Base-by-base conservation (phyloP, 1,284 basidiomycete genomes). In the Marasmius fiardii region DNA sequence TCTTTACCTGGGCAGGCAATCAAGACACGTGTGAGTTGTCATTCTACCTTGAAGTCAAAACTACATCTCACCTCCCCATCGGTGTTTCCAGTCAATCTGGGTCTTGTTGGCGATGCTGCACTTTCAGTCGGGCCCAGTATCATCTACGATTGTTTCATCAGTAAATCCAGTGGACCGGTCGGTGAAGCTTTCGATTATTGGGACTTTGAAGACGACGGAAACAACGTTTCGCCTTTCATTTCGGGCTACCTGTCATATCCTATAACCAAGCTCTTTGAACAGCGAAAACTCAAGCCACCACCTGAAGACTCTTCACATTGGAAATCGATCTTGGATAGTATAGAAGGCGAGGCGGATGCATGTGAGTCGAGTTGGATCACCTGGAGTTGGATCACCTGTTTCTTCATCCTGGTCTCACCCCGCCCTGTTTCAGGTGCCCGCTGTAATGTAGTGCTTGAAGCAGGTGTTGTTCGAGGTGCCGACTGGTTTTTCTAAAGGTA, bases 401-500 rank as follows among this genome's bases (percentile, higher is more conserved):
- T 41, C 26, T 41, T 14, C 47, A 33, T 31, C 24, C 28, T 14
- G 11, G 44, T 28, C 23, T 24, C 16, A 45, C 10, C n/a, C 21
- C 8, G 31, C 14, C n/a, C n/a, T n/a, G 12, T n/a, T 8, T 23
- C 35, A 10, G 20, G 35, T n/a, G n/a, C 41, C 16, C 54, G 52
- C 49, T 51, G 47, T 24, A 26, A 23, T 33, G 20, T 35, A 49
- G 44, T 28, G 71, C 16, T 43, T 48, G 54, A 20, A 8, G 28
- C 28, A 31, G 14, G 37, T 24, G 5, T 18, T 33, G n/a, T 44
- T n/a, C 43, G 10, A 34, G 66, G 67, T 52, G 60, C 65, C 12
- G 65, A 72, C 33, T 68, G 65, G 68, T 14, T 74, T 18, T 16
- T 18, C n/a, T 14, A 33, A n/a, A 49, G 47, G 47, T 70, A 70